Base-by-base conservation (phyloP, 331 rosid genomes). In the Dryas integrifolia region DNA sequence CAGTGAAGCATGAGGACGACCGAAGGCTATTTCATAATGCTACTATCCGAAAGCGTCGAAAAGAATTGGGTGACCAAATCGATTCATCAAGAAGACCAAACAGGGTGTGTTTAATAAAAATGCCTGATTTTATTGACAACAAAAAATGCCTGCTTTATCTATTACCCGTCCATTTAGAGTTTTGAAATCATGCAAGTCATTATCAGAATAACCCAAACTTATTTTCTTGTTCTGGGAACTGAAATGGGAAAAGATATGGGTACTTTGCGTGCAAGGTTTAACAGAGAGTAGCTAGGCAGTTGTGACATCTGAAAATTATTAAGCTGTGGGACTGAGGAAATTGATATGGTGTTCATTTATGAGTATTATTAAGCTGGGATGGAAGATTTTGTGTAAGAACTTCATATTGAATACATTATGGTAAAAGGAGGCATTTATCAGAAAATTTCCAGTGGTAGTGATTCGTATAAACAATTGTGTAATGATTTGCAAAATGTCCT, bases 11-110 rank as follows among this genome's bases (percentile, higher is more conserved):
- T 66, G 96, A 88, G 87, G 99, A 95, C 81, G 92, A 92, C 52
- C 82, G 93, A 69, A 85, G 99, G 86, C 85, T 95, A 74, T 95
- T 95, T 82, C 96, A 92, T 68, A 91, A 95, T 76, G 90, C 97
- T 59, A 85, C 95, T 70, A 87, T 92, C 56, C 90, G 97, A 71
- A 95, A 92, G 90, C 96, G 97, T 60, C 85, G 96, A 74, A 92
- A 95, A 86, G 96, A 91, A 76, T 80, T 89, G 86, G 96, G 96
- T 40, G 96, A 92, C 74, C 96, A 88, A 75, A 80, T 82, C 64
- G 96, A 88, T 84, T 74, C 92, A 75, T 41, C 83, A 66, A 87
- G 97, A 86, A 95, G 96, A 89, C 73, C 85, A 65, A 86, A 80
- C 84, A 87, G 88, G 96, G 97, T 92, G 88, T 72, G 70, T 55